phyloP scores from a whole-genome alignment of 208 protist genomes.

The Wallacemonas sp. region DNA sequence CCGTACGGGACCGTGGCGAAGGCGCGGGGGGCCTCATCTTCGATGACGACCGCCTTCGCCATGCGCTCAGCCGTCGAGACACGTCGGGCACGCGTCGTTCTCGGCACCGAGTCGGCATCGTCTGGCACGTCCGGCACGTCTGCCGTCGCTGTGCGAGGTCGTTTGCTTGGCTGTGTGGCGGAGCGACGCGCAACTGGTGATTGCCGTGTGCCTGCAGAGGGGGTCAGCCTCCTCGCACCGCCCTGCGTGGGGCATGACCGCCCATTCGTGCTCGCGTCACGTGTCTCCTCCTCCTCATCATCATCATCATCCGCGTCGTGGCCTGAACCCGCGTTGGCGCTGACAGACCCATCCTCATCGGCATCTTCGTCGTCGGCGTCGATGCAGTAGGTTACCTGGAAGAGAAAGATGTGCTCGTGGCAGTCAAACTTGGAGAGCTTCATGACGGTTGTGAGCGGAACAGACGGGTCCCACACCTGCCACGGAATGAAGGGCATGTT shows the following conservation, averaged over 20 bases:
- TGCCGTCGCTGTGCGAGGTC: background rate
- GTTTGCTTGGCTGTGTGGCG: background rate
- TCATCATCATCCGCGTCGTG: background rate
- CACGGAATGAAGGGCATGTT: constrained; percentile 83
- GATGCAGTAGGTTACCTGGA: constrained; percentile 34
- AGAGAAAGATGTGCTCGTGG: constrained; percentile 75
- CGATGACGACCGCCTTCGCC: background rate
- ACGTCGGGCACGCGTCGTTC: background rate
- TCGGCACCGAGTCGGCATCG: background rate
- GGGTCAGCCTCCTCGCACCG: no score
- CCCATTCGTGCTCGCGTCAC: background rate
- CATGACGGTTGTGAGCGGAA: constrained; percentile 52
- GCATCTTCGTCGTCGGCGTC: constrained; percentile 10
- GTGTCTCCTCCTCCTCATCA: background rate
- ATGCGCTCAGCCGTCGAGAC: background rate
- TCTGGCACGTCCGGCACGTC: no score
- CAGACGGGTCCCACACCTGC: constrained; percentile 87
- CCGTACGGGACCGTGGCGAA: background rate
- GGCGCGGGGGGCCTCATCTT: background rate
- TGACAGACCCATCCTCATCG: background rate
- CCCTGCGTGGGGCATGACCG: constrained; percentile 11
- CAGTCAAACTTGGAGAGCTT: constrained; percentile 72
- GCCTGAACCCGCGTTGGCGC: background rate
- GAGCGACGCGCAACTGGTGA: no score
- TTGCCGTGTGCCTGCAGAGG: no score